Conservation (phyloP, 1,139 yeast genomes). For the Blastobotrys capitulatus region DNA sequence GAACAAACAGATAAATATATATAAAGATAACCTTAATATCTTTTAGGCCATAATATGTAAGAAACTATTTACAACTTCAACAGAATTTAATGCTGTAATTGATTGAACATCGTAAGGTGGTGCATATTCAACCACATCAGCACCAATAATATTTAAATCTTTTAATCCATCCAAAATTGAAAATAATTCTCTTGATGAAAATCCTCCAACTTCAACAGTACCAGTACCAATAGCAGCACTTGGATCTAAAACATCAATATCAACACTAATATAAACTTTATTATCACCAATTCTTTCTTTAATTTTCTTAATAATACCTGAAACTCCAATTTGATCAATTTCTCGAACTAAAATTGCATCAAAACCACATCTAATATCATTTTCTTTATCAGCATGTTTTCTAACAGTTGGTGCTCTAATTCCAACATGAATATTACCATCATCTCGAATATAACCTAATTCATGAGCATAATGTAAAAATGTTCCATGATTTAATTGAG, state of each 20-base stretch:
- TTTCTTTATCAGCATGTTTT: conserved; percentile 43
- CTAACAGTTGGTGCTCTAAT: conserved; percentile 48
- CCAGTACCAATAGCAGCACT: conserved; percentile 76
- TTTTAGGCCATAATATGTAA: conserved; percentile 20
- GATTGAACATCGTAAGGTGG: conserved; percentile 61
- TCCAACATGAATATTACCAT: conserved; percentile 61
- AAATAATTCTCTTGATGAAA: conserved; percentile 66
- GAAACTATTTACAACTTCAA: conserved; percentile 49
- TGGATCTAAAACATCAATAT: conserved; percentile 75
- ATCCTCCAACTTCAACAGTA: conserved; percentile 78
- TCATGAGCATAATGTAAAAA: conserved; percentile 59
- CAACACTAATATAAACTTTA: conserved; percentile 69
- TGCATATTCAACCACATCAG: conserved; percentile 73
- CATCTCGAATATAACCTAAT: conserved; percentile 52
- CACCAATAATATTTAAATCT: conserved; percentile 60
- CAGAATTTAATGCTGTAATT: conserved; percentile 68
- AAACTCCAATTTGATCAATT: conserved; percentile 45
- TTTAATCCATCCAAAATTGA: conserved; percentile 56
- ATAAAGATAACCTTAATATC: background rate
- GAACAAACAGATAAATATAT: background rate
- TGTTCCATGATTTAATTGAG: conserved; percentile 65
- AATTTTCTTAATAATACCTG: conserved; percentile 50
- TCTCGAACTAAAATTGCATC: conserved; percentile 62
- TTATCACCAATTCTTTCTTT: conserved; percentile 48
- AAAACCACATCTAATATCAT: conserved; percentile 62